Evolutionary conservation across 2,329 filamentous ascomycete genomes (phyloP).

Genomic region (Aaosphaeria arxii): DNA sequence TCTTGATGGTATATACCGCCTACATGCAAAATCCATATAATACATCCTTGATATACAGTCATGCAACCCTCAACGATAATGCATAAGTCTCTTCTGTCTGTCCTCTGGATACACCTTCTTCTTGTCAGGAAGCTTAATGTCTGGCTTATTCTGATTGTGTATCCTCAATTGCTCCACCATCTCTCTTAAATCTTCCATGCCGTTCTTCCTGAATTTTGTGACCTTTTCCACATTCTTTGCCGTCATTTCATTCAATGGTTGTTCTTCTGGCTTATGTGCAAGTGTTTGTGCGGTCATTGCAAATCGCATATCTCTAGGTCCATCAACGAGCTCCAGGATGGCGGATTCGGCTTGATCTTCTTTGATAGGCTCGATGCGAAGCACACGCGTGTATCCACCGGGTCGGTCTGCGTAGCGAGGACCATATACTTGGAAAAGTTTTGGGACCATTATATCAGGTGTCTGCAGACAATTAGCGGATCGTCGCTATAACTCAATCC

Average conservation of each 20-base stretch:
- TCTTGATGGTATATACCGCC: no score
- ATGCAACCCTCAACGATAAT: conserved; percentile 10
- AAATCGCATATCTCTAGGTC: conserved; percentile 89
- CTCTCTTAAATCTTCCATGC: conserved; percentile 64
- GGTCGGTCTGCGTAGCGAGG: conserved; percentile 74
- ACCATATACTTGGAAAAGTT: conserved; percentile 81
- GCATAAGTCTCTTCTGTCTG: conserved; percentile 23
- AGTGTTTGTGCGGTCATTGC: conserved; percentile 87
- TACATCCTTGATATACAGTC: not conserved
- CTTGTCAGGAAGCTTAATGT: conserved; percentile 24
- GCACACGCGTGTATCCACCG: conserved; percentile 92
- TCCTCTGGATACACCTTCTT: conserved; percentile 30
- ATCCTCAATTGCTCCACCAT: conserved; percentile 47
- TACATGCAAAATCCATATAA: not conserved
- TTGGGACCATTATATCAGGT: conserved; percentile 69
- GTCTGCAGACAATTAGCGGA: conserved; percentile 48
- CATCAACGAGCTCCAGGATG: conserved; percentile 92
- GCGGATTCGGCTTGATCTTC: conserved; percentile 85
- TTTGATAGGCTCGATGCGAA: conserved; percentile 86
- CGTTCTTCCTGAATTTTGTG: conserved; percentile 67
- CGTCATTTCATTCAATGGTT: conserved; percentile 67
- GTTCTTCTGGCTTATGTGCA: conserved; percentile 57
- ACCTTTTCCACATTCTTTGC: conserved; percentile 79
- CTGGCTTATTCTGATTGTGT: conserved; percentile 19
- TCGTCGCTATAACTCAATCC: not conserved